Base-by-base conservation (phyloP, 2,329 filamentous ascomycete genomes). In the Claviceps humidiphila region DNA sequence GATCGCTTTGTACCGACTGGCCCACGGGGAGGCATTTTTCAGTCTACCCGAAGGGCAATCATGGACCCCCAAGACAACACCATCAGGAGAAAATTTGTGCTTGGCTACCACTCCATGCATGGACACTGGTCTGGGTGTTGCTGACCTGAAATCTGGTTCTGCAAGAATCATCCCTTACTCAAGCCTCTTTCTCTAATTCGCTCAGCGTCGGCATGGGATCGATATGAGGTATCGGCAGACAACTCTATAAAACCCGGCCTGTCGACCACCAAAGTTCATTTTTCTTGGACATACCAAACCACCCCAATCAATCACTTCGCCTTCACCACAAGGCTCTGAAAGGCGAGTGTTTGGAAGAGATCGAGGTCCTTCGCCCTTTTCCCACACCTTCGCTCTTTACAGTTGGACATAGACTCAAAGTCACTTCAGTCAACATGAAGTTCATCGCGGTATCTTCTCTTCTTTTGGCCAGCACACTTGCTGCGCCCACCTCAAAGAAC, bases 401-500 rank as follows among this genome's bases (percentile, higher is more conserved):
- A 11, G 9, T 2, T 22, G 17, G n/a, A 9, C 20, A 17, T 4
- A 20, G 40, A 42, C 5, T 41, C 13, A 2, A 2, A n/a, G 14
- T 20, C 20, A 3, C 42, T 16, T 14, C 4, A 11, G 20, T 44
- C 46, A 58, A 51, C 22, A 58, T 58, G 57, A 52, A 56, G 52
- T 56, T 56, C 51, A 43, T 57, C 46, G 46, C 48, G 11, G 51
- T 48, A 30, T 51, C 56, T 16, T 40, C 55, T 17, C 47, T 58
- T 30, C 55, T 58, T 26, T 38, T 58, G 26, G 55, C 47, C 34
- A 49, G 54, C 39, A 51, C 52, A 20, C 53, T 58, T 8, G 57
- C 57, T 30, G 54, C 58, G n/a, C 57, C 57, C 6, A 50, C 53
- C 13, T 39, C 30, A 47, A 30, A 44, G 5, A 43, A 24, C 17